A percentile compares a stretch with the other conserved stretches of the same genome.
phyloP scores from a whole-genome alignment of 768 basidiomycete species.

The Harrya chromipes region DNA sequence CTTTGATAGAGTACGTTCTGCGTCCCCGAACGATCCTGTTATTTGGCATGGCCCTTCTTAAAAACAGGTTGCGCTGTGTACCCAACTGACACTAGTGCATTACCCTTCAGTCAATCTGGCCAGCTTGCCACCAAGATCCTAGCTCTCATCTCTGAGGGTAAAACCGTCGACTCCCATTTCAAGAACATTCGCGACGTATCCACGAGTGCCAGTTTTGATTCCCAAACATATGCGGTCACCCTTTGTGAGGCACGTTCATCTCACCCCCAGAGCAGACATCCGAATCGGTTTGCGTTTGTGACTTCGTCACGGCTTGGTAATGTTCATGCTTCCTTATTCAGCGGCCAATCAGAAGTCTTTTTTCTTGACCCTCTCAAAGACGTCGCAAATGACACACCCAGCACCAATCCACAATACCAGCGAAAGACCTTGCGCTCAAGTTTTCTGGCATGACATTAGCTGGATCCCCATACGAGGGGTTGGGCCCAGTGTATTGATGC shows the following conservation, averaged over 20 bases:
- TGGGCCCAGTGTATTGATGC: no score
- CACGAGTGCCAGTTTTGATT: slow-evolving; percentile 4
- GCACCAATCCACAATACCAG: background rate
- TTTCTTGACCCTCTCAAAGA: slow-evolving; percentile 13
- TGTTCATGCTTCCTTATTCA: background rate
- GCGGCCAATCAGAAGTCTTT: slow-evolving; percentile 5
- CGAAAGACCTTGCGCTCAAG: no score
- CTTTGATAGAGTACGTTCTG: slow-evolving; percentile 3
- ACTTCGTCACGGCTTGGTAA: no score
- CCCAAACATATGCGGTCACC: slow-evolving; percentile 4
- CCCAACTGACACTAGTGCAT: background rate
- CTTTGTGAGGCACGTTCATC: slow-evolving; percentile 9
- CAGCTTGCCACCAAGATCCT: slow-evolving; percentile 2
- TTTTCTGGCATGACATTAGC: no score
- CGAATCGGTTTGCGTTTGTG: slow-evolving; percentile 3
- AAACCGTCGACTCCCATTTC: slow-evolving; percentile 9
- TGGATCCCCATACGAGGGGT: no score
- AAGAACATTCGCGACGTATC: slow-evolving; percentile 12
- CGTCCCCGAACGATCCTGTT: background rate
- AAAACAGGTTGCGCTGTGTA: background rate
- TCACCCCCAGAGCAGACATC: background rate
- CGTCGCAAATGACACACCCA: background rate
- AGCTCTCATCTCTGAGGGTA: slow-evolving; percentile 15
- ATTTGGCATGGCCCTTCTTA: background rate
- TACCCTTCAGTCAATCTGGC: slow-evolving; percentile 13